Conservation (phyloP, 225 moss, liverwort and hornwort species). For the Climacium dendroides region DNA sequence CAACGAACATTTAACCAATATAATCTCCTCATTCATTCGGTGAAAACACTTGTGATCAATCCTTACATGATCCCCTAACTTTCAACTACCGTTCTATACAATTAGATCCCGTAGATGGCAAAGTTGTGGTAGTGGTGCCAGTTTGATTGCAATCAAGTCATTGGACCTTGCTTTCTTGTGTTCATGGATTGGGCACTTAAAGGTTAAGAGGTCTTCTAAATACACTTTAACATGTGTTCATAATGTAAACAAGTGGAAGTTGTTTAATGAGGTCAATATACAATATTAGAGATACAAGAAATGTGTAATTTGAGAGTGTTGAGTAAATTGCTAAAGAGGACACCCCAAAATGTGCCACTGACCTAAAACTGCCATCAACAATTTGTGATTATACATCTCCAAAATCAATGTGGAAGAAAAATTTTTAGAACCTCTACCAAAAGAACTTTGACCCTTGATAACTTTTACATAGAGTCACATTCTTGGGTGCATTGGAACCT, state of each 20-base stretch:
- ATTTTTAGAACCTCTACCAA: neutral
- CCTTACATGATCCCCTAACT: no score
- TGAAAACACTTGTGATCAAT: no score
- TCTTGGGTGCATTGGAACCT: neutral
- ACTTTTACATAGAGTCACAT: accelerated
- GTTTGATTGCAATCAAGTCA: no score
- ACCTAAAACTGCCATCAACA: accelerated
- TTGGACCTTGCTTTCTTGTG: no score
- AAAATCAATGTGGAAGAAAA: neutral
- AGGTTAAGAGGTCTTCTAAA: neutral
- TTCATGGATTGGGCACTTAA: no score
- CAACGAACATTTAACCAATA: no score
- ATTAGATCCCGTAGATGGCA: no score
- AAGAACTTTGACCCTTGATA: neutral
- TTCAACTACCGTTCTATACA: no score
- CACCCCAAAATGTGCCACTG: accelerated
- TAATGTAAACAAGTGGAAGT: accelerated
- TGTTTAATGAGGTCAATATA: neutral
- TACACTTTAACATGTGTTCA: neutral
- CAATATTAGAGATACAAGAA: neutral
- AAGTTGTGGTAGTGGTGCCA: no score
- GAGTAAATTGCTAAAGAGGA: neutral
- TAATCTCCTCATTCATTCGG: no score
- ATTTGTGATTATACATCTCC: accelerated
- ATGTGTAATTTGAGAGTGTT: neutral